phyloP scores from a whole-genome alignment of 208 protist genomes.

The Herpetomonas tarakana region DNA sequence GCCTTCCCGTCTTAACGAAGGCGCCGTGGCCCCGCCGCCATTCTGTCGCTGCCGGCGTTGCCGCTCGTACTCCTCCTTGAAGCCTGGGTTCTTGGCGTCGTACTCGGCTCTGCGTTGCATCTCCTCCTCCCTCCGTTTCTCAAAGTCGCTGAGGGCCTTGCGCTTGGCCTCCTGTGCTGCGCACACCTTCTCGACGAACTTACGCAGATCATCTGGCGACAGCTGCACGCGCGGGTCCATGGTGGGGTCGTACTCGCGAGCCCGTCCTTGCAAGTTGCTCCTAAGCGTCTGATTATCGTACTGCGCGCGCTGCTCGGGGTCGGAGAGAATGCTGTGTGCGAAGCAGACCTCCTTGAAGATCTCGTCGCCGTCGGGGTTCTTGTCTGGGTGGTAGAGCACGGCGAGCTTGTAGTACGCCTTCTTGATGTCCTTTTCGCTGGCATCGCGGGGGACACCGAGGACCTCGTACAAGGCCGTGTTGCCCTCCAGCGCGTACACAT shows the following conservation, averaged over 20 bases:
- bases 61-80: constrained; percentile 69
- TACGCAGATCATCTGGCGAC: constrained; percentile 62
- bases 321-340: constrained; percentile 78
- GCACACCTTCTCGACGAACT: constrained; percentile 74
- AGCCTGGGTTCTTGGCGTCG: constrained; percentile 69
- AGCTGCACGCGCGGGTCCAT: constrained; percentile 86
- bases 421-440: constrained; percentile 72
- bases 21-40: neutral
- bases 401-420: constrained; percentile 84
- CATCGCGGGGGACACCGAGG: constrained; percentile 51
- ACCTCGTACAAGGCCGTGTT: constrained; percentile 81
- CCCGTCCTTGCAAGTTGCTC: constrained; percentile 50
- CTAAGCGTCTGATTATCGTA: constrained; percentile 73
- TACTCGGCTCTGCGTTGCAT: constrained; percentile 79
- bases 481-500: constrained; percentile 70
- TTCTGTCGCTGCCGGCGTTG: constrained; percentile 29
- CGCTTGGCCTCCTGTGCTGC: constrained; percentile 37
- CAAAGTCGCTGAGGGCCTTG: constrained; percentile 52
- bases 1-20: constrained; percentile 13
- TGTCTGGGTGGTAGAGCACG: constrained; percentile 89
- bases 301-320: constrained; percentile 66
- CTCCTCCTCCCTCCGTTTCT: constrained; percentile 73
- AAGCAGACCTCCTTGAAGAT: constrained; percentile 88
- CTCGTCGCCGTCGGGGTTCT: constrained; percentile 76
- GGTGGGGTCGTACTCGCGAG: constrained; percentile 66